Base-by-base conservation (phyloP, 202 grass and related monocot genomes). In the Zizania palustris region DNA sequence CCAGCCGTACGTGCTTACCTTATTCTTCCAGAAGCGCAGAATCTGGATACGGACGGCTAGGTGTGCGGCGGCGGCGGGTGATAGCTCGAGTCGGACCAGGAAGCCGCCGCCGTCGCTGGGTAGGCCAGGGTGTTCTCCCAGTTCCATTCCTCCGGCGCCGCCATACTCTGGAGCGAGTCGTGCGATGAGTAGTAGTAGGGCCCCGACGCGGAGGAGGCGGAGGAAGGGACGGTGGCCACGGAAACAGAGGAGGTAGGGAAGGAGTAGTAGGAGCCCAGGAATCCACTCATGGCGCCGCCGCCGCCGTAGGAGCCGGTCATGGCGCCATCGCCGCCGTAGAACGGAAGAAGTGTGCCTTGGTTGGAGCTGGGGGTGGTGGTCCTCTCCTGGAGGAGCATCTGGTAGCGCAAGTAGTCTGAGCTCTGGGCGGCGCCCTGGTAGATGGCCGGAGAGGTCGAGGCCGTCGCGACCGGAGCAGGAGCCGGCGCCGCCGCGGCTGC, bases 51-150 rank as follows among this genome's bases (percentile, higher is more conserved):
- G 75, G 82, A 40, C 81, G 75, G 82, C 44, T 82, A 72, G 48
- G 45, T 80, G 45, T 86, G 84, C 48, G 93, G 90, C 69, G 93
- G 84, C 56, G 88, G 86, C 11, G 84, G 85, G 45, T 89, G 66
- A 37, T 88, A 85, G 60, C 56, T 92, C 3, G 87, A 84, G 84
- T 72, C 87, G 48, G 49, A 69, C 89, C 80, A 92, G 7, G 85
- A 80, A 16, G 81, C 45, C 39, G 57, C 45, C 39, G 57, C 34
- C 12, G 61, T 50, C 50, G 54, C 57, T 3, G 67, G 67, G 76
- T 85, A 80, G 13, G 19, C 51, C 33, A 91, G 76, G 16, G 78
- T 63, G 86, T 53, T 80, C 71, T 83, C 81, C 90, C 90, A 86
- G 77, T 50, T 75, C 71, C 79, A 90, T 12, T 76, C 75, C 20